Evolutionary conservation across 768 basidiomycete genomes (phyloP).

Genomic region (Strobilomyces dryophilus): DNA sequence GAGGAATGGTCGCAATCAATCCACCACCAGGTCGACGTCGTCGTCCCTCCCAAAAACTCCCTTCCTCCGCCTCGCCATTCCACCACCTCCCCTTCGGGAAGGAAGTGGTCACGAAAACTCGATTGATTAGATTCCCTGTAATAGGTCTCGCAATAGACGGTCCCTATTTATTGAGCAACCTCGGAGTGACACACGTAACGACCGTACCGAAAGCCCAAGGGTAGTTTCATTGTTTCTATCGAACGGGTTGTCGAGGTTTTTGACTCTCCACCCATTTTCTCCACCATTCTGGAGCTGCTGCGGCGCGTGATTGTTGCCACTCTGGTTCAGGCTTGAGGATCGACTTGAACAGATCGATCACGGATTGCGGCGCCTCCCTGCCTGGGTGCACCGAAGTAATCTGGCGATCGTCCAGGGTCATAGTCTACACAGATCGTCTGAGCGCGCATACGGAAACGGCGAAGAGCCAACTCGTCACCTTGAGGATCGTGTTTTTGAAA

Average conservation of each 20-base stretch:
- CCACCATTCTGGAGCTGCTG: slow-evolving; percentile 28
- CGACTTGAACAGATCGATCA: slow-evolving; percentile 19
- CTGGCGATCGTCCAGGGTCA: slow-evolving; percentile 14
- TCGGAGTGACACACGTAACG: background rate
- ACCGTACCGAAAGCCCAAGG: background rate
- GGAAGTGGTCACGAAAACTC: slow-evolving; percentile 73
- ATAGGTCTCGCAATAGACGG: slow-evolving; percentile 6
- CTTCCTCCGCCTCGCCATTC: slow-evolving; percentile 38
- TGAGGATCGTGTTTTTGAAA: slow-evolving; percentile 23
- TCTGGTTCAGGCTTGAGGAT: slow-evolving; percentile 24
- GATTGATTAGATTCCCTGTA: slow-evolving; percentile 42
- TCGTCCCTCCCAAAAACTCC: slow-evolving; percentile 41
- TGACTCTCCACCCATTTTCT: slow-evolving; percentile 26
- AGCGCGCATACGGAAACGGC: background rate
- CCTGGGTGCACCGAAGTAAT: slow-evolving; percentile 8
- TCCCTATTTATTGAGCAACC: slow-evolving; percentile 18
- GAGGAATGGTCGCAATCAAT: slow-evolving; percentile 25
- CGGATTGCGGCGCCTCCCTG: slow-evolving; percentile 12
- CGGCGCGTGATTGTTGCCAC: slow-evolving; percentile 23
- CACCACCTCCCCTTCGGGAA: slow-evolving; percentile 45
- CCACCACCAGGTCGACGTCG: slow-evolving; percentile 37
- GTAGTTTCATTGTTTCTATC: background rate
- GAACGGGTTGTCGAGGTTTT: slow-evolving; percentile 6
- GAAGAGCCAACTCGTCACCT: slow-evolving; percentile 13
- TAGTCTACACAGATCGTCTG: slow-evolving; percentile 8